Evolutionary conservation across 2,329 filamentous ascomycete genomes (phyloP), one percentile per base, ranked within the genome.

Genomic region (Fusarium succisae): DNA sequence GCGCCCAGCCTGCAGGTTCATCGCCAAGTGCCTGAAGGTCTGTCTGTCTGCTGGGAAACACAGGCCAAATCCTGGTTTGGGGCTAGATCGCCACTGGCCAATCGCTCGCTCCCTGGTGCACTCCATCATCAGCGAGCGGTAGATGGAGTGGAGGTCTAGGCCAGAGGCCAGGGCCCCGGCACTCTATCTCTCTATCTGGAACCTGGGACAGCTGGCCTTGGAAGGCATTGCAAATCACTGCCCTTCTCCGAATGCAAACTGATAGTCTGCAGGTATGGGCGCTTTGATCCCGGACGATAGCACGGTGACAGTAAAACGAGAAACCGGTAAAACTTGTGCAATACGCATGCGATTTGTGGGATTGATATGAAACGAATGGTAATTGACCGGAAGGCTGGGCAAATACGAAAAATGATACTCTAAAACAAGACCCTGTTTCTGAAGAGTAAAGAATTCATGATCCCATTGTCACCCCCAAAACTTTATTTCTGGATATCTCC

Each of bases 21-120:
- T 66, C 68, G 63, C 69, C 72, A 65, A 78, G 76, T 76, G 76
- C 73, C 73, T 78, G 69, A 50, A 63, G 43, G 57, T 55, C 37
- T 35, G 32, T 35, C 32, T 54, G 30, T 35, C 32, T 54, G 30
- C 53, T 64, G 24, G 38, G 54, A 70, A 73, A 54, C 61, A 53
- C 30, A 55, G 54, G 66, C 22, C 50, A 53, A 69, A 76, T 70
- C 72, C 72, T 74, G 57, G 67, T 72, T 75, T 62, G 24, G 64
- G 68, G n/a, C 47, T 58, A 74, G 72, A 74, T 74, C 68, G 71
- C 57, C 72, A 37, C 55, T 30, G 41, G 28, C 69, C 44, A 72
- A 59, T 59, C n/a, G 39, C 54, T 44, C 48, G 39, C 54, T 44
- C 48, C 28, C 37, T 72, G n/a, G 48, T 41, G 35, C n/a, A 58